Evolutionary conservation across 2,329 filamentous ascomycete species (phyloP).

Genomic region (Hypoxylon sp.): DNA sequence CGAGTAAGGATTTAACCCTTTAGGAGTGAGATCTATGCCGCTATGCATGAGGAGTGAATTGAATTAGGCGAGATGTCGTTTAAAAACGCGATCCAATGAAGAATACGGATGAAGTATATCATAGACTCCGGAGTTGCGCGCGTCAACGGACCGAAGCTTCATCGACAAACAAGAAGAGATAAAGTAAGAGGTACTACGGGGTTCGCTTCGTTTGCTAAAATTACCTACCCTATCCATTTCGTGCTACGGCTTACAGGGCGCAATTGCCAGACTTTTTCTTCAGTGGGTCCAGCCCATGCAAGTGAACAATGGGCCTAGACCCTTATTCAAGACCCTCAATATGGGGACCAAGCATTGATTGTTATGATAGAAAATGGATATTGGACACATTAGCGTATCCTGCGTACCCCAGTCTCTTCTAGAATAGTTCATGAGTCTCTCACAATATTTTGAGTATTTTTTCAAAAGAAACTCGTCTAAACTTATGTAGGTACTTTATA

Average conservation of each 20-base stretch:
- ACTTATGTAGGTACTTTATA: not conserved
- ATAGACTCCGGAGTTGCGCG: constrained; percentile 17
- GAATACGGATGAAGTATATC: constrained; percentile 4
- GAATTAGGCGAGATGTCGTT: constrained; percentile 17
- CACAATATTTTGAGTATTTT: not conserved
- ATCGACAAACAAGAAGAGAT: constrained; percentile 27
- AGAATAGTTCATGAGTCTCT: not conserved
- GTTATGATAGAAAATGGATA: not conserved
- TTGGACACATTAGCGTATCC: constrained; percentile 13
- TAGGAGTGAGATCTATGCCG: constrained; percentile 17
- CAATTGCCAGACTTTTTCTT: constrained; percentile 20
- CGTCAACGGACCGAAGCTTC: constrained; percentile 11
- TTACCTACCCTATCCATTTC: constrained; percentile 7
- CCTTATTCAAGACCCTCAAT: not conserved
- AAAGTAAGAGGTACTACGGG: not conserved
- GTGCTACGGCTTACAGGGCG: constrained; percentile 17
- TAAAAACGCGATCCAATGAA: not conserved
- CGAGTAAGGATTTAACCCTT: constrained; percentile 26
- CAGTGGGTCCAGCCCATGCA: constrained; percentile 24
- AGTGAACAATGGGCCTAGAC: constrained; percentile 2
- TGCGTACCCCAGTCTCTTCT: constrained; percentile 4
- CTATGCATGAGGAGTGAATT: constrained; percentile 27
- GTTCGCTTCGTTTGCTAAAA: constrained; percentile 10
- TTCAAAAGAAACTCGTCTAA: not conserved
- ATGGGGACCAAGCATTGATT: not conserved